Percentiles rank a stretch among this genome's conserved stretches.
Evolutionary conservation across 2,329 filamentous ascomycete genomes (phyloP).

Genomic region (Rhynchosporium secalis): DNA sequence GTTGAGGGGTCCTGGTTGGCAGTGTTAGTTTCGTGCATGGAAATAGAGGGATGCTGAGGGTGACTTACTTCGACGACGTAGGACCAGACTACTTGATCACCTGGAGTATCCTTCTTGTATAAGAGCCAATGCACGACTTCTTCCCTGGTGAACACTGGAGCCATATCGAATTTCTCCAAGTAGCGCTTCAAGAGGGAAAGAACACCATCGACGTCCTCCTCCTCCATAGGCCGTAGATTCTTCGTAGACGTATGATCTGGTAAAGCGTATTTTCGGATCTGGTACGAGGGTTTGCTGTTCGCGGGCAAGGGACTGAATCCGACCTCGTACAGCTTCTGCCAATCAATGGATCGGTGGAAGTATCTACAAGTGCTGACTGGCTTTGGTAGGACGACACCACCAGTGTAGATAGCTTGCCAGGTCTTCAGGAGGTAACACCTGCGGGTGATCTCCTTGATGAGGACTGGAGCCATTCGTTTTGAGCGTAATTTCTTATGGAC

Average conservation of each 20-base stretch:
- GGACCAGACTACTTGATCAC: conserved; percentile 86
- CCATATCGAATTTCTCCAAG: conserved; percentile 76
- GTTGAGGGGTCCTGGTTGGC: conserved; percentile 54
- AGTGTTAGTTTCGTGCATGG: neutral
- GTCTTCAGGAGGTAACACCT: conserved; percentile 83
- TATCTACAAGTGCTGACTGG: conserved; percentile 93
- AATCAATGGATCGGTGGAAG: conserved; percentile 91
- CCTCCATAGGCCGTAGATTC: conserved; percentile 78
- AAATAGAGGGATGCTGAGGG: neutral
- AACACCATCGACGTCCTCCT: conserved; percentile 75
- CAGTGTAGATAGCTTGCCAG: conserved; percentile 96
- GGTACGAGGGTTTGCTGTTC: conserved; percentile 80
- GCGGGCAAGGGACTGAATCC: conserved; percentile 88
- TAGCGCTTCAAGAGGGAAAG: conserved; percentile 75
- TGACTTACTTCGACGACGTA: conserved; percentile 78
- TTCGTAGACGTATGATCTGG: conserved; percentile 71
- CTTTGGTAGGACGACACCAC: conserved; percentile 84
- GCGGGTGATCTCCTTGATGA: conserved; percentile 97
- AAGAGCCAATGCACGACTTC: conserved; percentile 89
- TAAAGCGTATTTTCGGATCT: conserved; percentile 83
- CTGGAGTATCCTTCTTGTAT: conserved; percentile 63
- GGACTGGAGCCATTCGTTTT: conserved; percentile 86
- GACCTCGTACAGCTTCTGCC: conserved; percentile 93
- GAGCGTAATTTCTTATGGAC: conserved; percentile 96
- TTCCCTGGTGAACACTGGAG: conserved; percentile 74